Conservation (phyloP, 2,329 filamentous ascomycete species). For the Cadophora malorum region DNA sequence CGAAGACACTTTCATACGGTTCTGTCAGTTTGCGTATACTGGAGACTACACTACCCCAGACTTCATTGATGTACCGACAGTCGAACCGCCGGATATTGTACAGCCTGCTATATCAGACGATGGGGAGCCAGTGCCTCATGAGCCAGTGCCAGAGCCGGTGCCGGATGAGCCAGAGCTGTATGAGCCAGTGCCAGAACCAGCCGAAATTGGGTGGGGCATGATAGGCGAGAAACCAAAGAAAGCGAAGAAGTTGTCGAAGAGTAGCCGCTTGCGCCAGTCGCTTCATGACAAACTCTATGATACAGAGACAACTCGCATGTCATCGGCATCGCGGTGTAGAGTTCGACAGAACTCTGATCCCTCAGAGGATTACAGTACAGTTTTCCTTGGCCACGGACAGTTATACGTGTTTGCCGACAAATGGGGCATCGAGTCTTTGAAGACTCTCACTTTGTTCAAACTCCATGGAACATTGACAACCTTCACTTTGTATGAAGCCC, state of each 20-base stretch:
- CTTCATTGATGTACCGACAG: constrained; percentile 28
- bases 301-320: constrained; percentile 24
- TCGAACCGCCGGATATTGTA: constrained; percentile 24
- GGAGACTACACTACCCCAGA: constrained; percentile 35
- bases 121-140: constrained; percentile 1
- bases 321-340: constrained; percentile 26
- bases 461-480: constrained; percentile 31
- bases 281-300: constrained; percentile 24
- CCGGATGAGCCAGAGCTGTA: not conserved
- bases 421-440: constrained; percentile 32
- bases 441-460: constrained; percentile 31
- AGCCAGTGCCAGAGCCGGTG: not conserved
- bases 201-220: not conserved
- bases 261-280: constrained; percentile 26
- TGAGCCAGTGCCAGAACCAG: constrained; percentile 13
- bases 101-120: too few relatives aligned
- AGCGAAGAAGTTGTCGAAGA: constrained; percentile 25
- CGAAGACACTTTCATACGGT: constrained; percentile 33
- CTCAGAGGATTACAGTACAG: constrained; percentile 31
- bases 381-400: constrained; percentile 34
- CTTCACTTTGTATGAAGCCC: constrained; percentile 26
- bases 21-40: constrained; percentile 37
- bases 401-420: constrained; percentile 36
- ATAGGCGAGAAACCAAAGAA: constrained; percentile 20
- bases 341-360: constrained; percentile 32